Conservation (phyloP, 345 rosid species). For the Alliaria petiolata region DNA sequence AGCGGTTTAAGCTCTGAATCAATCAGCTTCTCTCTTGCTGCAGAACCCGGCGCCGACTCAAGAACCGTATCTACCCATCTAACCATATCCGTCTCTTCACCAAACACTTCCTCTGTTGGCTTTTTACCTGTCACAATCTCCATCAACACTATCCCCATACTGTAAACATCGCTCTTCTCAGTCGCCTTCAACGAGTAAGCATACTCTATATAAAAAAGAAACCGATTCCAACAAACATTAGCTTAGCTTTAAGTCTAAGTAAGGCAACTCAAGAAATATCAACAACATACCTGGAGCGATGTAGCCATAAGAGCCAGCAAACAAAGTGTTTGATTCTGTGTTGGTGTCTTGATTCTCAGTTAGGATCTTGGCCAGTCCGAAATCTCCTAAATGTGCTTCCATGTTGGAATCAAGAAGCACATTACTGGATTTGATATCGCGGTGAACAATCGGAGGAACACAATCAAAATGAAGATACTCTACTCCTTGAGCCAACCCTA, state of each 20-base stretch:
- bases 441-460: constrained; percentile 68
- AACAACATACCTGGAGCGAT: constrained; percentile 73
- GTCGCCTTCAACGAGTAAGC: constrained; percentile 79
- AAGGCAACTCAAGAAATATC: neutral
- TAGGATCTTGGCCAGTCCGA: constrained; percentile 78
- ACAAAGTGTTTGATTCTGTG: constrained; percentile 68
- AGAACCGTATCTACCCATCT: constrained; percentile 71
- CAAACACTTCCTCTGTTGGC: constrained; percentile 68
- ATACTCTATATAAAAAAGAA: constrained; percentile 51
- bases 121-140: constrained; percentile 85
- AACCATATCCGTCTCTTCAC: constrained; percentile 72
- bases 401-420: constrained; percentile 67
- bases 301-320: constrained; percentile 95
- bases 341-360: constrained; percentile 49
- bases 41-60: constrained; percentile 39
- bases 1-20: constrained; percentile 60
- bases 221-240: neutral
- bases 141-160: constrained; percentile 87
- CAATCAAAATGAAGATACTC: constrained; percentile 95
- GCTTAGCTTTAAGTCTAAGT: neutral
- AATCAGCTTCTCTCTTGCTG: constrained; percentile 46
- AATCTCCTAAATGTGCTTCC: constrained; percentile 95
- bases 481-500: constrained; percentile 84
- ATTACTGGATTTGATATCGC: constrained; percentile 92
- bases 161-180: constrained; percentile 88